Conservation (phyloP, 2,329 filamentous ascomycete genomes). For the Aspergillus intermedius region DNA sequence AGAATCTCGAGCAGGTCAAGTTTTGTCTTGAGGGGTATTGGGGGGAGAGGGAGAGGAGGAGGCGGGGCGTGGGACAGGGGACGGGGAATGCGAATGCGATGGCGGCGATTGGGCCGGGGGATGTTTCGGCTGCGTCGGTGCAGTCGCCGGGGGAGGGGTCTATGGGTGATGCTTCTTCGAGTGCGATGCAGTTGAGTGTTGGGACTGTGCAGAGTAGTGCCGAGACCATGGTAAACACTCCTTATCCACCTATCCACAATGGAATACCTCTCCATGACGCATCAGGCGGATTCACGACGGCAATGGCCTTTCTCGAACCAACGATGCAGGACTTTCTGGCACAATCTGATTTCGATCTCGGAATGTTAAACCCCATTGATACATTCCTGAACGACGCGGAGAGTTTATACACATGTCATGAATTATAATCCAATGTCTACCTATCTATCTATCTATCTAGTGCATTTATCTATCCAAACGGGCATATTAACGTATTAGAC, state of each 20-base stretch:
- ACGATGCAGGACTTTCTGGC: constrained; percentile 36
- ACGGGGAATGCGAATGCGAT: neutral
- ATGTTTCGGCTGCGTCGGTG: neutral
- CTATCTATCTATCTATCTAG: constrained; percentile 5
- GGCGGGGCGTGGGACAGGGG: neutral
- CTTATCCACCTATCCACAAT: neutral
- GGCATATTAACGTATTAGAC: neutral
- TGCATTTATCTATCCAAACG: neutral
- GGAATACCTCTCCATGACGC: constrained; percentile 18
- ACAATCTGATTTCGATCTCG: constrained; percentile 32
- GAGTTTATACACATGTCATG: constrained; percentile 25
- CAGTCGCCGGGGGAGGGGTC: no score
- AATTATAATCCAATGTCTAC: constrained; percentile 10
- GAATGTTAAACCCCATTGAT: constrained; percentile 29
- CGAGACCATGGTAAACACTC: no score
- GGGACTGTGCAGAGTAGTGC: neutral
- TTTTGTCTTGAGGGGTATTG: constrained; percentile 21
- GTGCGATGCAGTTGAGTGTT: neutral
- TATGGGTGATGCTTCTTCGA: neutral
- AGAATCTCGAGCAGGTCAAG: constrained; percentile 29
- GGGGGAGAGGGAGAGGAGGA: constrained; percentile 4
- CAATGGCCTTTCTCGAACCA: constrained; percentile 33
- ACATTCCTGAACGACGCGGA: constrained; percentile 28
- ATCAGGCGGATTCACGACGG: constrained; percentile 27
- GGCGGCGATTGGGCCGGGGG: constrained; percentile 1